These are phyloP conservation scores for Metarhizium humberi DNA, from an alignment of 2,329 filamentous ascomycete genomes.

Conservation along the genomic window DNA sequence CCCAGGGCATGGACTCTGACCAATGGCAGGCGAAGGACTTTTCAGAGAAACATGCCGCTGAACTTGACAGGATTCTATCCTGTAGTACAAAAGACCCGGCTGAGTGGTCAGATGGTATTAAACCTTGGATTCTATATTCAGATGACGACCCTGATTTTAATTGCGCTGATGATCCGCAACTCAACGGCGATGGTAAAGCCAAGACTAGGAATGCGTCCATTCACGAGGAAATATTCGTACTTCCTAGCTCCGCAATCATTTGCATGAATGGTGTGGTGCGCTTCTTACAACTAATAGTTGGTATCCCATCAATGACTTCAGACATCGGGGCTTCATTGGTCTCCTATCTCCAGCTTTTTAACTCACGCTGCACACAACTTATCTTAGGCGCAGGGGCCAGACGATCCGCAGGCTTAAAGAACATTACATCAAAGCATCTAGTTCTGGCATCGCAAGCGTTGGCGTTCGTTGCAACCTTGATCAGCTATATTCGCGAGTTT, in stretches of 20 bases:
- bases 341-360: conserved; percentile 86
- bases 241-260: conserved; percentile 73
- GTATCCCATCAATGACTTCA: conserved; percentile 80
- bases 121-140: conserved; percentile 46
- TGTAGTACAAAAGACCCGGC: conserved; percentile 62
- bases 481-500: conserved; percentile 87
- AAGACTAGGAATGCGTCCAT: conserved; percentile 66
- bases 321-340: conserved; percentile 73
- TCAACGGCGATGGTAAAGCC: conserved; percentile 45
- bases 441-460: conserved; percentile 85
- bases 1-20: conserved; percentile 69
- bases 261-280: conserved; percentile 74
- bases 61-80: conserved; percentile 55
- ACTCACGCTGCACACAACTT: conserved; percentile 87
- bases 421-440: conserved; percentile 93
- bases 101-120: conserved; percentile 55
- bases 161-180: conserved; percentile 25
- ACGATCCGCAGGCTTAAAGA: conserved; percentile 78
- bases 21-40: conserved; percentile 75
- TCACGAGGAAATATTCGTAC: conserved; percentile 75
- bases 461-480: conserved; percentile 75
- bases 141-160: conserved; percentile 23
- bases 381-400: conserved; percentile 93
- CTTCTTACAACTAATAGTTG: conserved; percentile 73
- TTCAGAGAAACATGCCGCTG: conserved; percentile 45